Percentiles rank a stretch among this genome's conserved stretches.
Conservation (phyloP, 225 moss, liverwort and hornwort species). For the Pleurozium schreberi region DNA sequence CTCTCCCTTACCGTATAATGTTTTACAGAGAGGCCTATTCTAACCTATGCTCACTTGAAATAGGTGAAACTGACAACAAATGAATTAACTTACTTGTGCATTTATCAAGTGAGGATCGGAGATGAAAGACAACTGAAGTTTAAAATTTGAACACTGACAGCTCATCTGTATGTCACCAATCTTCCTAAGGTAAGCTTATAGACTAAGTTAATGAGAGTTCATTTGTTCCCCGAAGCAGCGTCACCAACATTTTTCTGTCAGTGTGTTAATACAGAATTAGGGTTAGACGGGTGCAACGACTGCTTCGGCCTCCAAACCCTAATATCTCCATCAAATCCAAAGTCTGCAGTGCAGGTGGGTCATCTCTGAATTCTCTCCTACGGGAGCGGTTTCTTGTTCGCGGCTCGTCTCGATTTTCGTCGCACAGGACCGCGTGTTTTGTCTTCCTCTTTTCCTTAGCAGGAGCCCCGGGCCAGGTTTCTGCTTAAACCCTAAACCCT, state of each 20-base stretch:
- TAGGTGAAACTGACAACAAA: background rate
- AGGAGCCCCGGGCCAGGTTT: background rate
- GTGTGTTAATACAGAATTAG: background rate
- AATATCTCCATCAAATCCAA: background rate
- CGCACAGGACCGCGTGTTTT: background rate
- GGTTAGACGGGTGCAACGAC: background rate
- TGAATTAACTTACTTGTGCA: background rate
- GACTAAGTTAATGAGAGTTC: too few relatives aligned
- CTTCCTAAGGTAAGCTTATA: too few relatives aligned
- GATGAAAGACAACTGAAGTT: background rate
- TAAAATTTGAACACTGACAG: background rate
- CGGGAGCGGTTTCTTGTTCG: too few relatives aligned
- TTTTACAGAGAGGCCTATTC: background rate
- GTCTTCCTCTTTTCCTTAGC: too few relatives aligned
- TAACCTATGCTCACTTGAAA: background rate
- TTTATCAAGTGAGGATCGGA: background rate
- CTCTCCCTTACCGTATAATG: background rate
- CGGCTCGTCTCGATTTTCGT: background rate
- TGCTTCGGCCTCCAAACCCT: background rate
- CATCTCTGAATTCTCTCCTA: background rate
- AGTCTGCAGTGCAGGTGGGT: rapidly evolving
- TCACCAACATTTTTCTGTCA: background rate
- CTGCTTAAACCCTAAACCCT: background rate
- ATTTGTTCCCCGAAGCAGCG: background rate
- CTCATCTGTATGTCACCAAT: background rate